Evolutionary conservation across 1,284 basidiomycete genomes (phyloP), one percentile per base, ranked within the genome.

Genomic region (Microbotryum lychnidis-dioicae): DNA sequence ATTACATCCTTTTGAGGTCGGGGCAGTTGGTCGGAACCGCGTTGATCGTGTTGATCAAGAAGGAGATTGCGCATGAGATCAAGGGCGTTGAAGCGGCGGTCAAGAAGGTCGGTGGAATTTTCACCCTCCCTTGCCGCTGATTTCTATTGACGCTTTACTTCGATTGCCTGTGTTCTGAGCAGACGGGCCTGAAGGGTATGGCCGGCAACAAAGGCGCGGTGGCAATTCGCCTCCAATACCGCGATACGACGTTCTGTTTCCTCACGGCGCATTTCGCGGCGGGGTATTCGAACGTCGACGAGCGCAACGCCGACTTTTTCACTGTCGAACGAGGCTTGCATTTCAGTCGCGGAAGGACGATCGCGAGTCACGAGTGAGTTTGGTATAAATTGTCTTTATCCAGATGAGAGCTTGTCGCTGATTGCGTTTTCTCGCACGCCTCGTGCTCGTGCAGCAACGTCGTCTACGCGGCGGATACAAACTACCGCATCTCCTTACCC

Each of bases 1-100:
- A 82, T 58, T 98, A 97, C 74, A 82, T 97, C 27, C 75, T 97
- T 29, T 79, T 97, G 25, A 82, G 96, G 44, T 92, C 90, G 73
- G 94, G 96, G 74, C 74, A 93, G 87, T 82, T 97, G 46, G 96
- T 98, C 61, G 96, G 96, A 56, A 96, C 93, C 1, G 91, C 91
- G 3, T 79, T 98, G 55, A 80, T 98, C 56, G 80, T 98, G 5
- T 78, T 97, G 42, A 87, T 92, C 54, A 89, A 88, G 75, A 78
- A 83, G 20, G 83, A 85, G 54, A 73, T 97, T 50, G 84, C 87
- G 2, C 79, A 83, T 23, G 81, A 87, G 42, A 88, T 98, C 56
- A 83, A 91, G 51, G 87, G 89, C 63, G 91, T 98, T 9, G 96
- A 98, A 76, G 91, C 86, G 4, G 81, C 91, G 6, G 87, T 87